Conservation (phyloP, 2,329 filamentous ascomycete genomes). For the Penicillium hesseltinei region DNA sequence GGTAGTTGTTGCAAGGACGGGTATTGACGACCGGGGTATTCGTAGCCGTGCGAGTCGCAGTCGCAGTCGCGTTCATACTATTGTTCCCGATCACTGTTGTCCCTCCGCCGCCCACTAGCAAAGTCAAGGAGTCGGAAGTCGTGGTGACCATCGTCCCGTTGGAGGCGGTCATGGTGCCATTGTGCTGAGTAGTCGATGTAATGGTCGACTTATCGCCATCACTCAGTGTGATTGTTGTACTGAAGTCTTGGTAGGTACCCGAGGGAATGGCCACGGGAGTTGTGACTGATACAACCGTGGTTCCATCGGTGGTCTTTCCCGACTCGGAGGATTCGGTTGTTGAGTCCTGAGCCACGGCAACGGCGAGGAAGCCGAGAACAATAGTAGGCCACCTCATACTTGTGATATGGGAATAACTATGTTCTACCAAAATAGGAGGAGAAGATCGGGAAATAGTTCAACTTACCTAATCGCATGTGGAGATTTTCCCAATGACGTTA, state of each 20-base stretch:
- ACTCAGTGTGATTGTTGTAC: constrained; percentile 35
- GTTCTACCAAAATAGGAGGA: not conserved
- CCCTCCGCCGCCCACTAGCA: constrained; percentile 41
- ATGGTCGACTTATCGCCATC: constrained; percentile 17
- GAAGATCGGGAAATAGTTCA: not conserved
- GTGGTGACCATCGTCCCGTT: constrained; percentile 32
- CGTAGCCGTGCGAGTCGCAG: constrained; percentile 47
- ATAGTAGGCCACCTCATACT: constrained; percentile 20
- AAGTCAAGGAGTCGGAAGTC: constrained; percentile 38
- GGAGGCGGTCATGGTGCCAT: constrained; percentile 26
- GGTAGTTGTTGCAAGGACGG: constrained; percentile 73
- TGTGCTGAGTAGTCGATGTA: constrained; percentile 23
- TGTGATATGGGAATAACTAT: not conserved
- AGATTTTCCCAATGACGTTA: constrained; percentile 10
- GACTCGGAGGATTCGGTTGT: not conserved
- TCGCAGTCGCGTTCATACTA: constrained; percentile 45
- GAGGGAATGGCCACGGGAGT: constrained; percentile 35
- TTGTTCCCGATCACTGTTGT: constrained; percentile 49
- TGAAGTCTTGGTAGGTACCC: constrained; percentile 39
- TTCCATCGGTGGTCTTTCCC: constrained; percentile 18
- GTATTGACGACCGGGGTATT: constrained; percentile 60
- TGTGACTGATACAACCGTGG: constrained; percentile 21
- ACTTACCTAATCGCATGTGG: constrained; percentile 4
- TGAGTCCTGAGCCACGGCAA: constrained; percentile 13
- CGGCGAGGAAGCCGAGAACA: constrained; percentile 14